These are phyloP conservation scores for Gossypium stocksii DNA, from an alignment of 345 rosid species.

Conservation along the genomic window DNA sequence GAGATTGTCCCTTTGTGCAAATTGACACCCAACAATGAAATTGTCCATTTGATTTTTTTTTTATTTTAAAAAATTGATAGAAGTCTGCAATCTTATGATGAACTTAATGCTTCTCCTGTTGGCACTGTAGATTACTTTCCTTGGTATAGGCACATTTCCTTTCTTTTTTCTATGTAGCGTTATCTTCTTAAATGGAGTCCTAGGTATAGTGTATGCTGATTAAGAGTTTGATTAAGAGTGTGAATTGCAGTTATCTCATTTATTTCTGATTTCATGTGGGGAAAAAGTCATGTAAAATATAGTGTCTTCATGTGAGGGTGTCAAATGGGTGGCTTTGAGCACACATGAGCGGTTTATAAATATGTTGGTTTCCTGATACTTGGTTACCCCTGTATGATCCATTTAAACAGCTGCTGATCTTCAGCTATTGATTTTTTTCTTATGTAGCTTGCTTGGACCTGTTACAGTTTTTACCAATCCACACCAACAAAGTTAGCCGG, in stretches of 20 bases:
- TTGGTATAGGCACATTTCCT: background rate
- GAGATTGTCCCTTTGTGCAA: background rate
- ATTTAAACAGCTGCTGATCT: background rate
- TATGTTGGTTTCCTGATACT: background rate
- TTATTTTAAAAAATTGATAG: background rate
- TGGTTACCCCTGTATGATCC: background rate
- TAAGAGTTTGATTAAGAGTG: background rate
- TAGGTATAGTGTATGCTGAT: background rate
- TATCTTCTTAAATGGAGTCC: background rate
- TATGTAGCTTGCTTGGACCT: slow-evolving; percentile 96
- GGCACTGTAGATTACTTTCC: background rate
- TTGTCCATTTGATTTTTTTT: background rate
- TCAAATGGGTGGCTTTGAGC: background rate
- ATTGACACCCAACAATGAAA: background rate
- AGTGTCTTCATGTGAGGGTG: background rate
- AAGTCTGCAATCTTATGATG: slow-evolving; percentile 4
- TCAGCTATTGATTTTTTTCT: background rate
- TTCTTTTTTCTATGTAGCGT: background rate
- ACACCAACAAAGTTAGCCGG: slow-evolving; percentile 94
- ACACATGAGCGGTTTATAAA: background rate
- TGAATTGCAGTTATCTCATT: background rate
- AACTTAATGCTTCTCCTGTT: background rate
- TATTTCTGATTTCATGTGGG: background rate
- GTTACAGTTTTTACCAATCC: slow-evolving; percentile 91
- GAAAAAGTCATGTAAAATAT: background rate